Evolutionary conservation across 1,284 basidiomycete genomes (phyloP), one percentile per base, ranked within the genome.

Genomic region (Tylopilus sp.): DNA sequence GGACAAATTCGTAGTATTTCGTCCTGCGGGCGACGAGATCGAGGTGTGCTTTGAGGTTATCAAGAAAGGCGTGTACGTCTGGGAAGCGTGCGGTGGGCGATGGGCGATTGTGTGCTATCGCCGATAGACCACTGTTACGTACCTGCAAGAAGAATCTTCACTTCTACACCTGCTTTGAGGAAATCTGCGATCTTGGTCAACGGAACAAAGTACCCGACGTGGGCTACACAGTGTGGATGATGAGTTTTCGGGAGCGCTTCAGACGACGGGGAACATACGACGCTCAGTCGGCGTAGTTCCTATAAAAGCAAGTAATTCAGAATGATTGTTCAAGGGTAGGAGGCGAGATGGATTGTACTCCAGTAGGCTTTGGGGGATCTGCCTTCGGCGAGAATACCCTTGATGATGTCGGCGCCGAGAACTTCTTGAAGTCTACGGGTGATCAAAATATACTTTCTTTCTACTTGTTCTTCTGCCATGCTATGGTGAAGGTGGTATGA

Each of bases 1-100:
- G 87, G 62, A 99, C 72, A 74, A 87, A 86, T 70, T 94, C 84
- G 84, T 99, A 99, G 89, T 97, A 99, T 72, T 93, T 90, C 66
- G 94, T 95, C 52, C 97, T 89, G 79, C 97, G 87, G 0, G 87
- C 87, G 61, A 99, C 95, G 58, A 98, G 92, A 65, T 97, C 96
- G n/a, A 98, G 83, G 0, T 97, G 96, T 0, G 97, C 97, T 81
- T 99, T 99, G 74, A 98, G 86, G 79, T 99, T 99, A 78, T 99
- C 97, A 59, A 99, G 88, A 84, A 99, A 99, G 7, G 96, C 98
- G 75, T 99, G 98, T 22, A 99, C 88, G 77, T 98, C 97, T 96
- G 76, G 13, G 53, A 56, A 38, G n/a, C 15, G 57, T 8, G 41
- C 60, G 36, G 44, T 52, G n/a, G n/a, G n/a, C n/a, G n/a, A n/a